These are phyloP conservation scores for Podospora pseudocomata DNA, from an alignment of 495 filamentous ascomycete species.

Conservation along the genomic window DNA sequence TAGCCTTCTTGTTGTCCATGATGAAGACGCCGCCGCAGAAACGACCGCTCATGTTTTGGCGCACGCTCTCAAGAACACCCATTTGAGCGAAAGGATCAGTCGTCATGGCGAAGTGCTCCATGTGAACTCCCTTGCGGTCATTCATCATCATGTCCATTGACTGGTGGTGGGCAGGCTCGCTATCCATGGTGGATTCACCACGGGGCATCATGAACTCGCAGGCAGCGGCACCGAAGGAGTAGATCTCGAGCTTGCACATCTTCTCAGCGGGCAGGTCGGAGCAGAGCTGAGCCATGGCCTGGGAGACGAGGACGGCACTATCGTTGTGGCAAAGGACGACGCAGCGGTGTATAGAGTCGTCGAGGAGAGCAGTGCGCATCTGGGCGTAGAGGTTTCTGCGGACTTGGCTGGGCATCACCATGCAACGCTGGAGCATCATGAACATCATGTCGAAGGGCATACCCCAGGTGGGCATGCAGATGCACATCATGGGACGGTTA, in stretches of 20 bases:
- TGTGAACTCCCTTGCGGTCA: conserved; percentile 21
- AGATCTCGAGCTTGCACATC: conserved; percentile 41
- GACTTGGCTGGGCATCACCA: conserved; percentile 25
- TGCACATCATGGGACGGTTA: conserved; percentile 34
- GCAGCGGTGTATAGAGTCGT: conserved; percentile 34
- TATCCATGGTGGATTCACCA: conserved; percentile 20
- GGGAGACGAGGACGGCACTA: conserved; percentile 32
- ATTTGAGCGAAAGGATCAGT: conserved; percentile 36
- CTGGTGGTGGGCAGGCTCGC: conserved; percentile 11
- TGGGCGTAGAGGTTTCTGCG: conserved; percentile 32
- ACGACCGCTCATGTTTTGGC: conserved; percentile 32
- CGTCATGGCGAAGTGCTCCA: conserved; percentile 40
- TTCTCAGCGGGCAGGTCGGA: conserved; percentile 36
- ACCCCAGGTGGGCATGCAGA: conserved; percentile 32
- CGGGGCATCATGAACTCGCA: conserved; percentile 38
- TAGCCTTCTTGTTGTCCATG: conserved; percentile 19
- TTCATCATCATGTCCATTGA: conserved; percentile 6
- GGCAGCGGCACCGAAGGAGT: conserved; percentile 43
- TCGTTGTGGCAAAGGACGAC: conserved; percentile 39
- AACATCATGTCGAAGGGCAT: conserved; percentile 31
- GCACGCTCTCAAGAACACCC: conserved; percentile 36
- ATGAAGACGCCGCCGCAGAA: conserved; percentile 39
- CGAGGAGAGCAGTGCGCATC: conserved; percentile 34
- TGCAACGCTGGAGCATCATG: conserved; percentile 32
- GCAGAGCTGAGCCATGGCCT: conserved; percentile 36